phyloP scores from a whole-genome alignment of 257 asterid species.

The Oldenlandia corymbosa region DNA sequence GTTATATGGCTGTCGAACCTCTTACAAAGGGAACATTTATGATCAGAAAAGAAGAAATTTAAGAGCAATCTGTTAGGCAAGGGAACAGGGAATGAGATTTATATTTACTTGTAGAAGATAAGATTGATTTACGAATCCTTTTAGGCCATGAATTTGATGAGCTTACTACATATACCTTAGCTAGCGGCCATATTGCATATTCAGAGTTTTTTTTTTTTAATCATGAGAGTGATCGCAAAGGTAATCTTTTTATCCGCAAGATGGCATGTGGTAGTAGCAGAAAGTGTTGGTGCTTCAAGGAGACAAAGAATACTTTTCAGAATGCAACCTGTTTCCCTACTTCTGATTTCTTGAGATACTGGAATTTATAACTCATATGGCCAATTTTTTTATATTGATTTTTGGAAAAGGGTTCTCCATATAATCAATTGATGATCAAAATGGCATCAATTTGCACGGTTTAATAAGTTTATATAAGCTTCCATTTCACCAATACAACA shows the following conservation, averaged over 20 bases:
- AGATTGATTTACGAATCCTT: neutral
- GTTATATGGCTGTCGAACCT: neutral
- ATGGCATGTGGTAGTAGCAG: slow-evolving; percentile 18
- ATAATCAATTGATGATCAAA: too few relatives aligned
- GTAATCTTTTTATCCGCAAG: neutral
- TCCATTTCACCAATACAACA: too few relatives aligned
- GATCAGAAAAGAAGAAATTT: slow-evolving; percentile 1
- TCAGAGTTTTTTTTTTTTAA: too few relatives aligned
- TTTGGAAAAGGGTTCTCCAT: too few relatives aligned
- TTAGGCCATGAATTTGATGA: neutral
- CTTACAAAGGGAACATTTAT: slow-evolving; percentile 4
- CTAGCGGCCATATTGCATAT: too few relatives aligned
- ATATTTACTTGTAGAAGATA: too few relatives aligned
- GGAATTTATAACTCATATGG: neutral
- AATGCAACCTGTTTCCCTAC: neutral
- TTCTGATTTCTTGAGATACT: neutral
- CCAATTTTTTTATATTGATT: too few relatives aligned
- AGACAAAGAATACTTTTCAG: neutral
- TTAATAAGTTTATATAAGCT: too few relatives aligned
- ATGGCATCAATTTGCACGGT: too few relatives aligned
- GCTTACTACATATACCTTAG: too few relatives aligned
- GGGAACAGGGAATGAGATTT: neutral
- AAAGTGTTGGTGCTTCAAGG: slow-evolving; percentile 11
- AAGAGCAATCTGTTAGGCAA: neutral
- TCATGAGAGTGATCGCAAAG: neutral